Evolutionary conservation across 768 basidiomycete genomes (phyloP), one percentile per base, ranked within the genome.

Genomic region (Macrolepiota fuliginosa): DNA sequence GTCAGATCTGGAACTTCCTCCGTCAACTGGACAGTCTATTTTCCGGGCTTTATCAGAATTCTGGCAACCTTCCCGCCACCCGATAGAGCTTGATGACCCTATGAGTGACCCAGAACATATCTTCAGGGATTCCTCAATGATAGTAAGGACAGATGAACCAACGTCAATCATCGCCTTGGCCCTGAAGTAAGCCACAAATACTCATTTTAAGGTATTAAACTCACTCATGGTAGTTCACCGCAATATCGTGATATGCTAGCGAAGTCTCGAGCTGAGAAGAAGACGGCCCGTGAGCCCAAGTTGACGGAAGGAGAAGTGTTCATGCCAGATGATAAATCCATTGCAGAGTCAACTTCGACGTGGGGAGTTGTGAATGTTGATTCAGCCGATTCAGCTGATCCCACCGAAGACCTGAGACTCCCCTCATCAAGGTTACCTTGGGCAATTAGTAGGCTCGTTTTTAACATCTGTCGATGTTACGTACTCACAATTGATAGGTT

Each of bases 131-230:
- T 94, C 93, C 15, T 88, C 90, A 1, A 96, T 98, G 85, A 88
- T 98, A 54, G 90, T 99, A 19, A 84, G 96, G 19, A 94, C 94
- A 19, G 95, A 98, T 71, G 97, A 99, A 70, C 97, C 96, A 2
- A 97, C 96, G 0, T 98, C 96, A 17, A 97, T 98, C 69, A 95
- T 98, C 65, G 96, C 97, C 6, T 87, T 98, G 60, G 93, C 94
- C 4, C 76, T 99, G 53, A 92, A 90, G 93, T 94, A 68, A 68
- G 85, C 74, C 54, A 53, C 32, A n/a, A 22, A 19, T 46, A 19
- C 56, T 40, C 22, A 27, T n/a, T 52, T 35, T 51, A 32, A 10
- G 35, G 2, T 45, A 40, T 29, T 62, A 69, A 56, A 3, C 24
- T 37, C 13, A 39, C n/a, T 25, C 50, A 59, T 29, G 10, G 12